These are phyloP conservation scores for Diutina catenulata DNA, from an alignment of 1,139 yeast genomes.

Conservation along the genomic window DNA sequence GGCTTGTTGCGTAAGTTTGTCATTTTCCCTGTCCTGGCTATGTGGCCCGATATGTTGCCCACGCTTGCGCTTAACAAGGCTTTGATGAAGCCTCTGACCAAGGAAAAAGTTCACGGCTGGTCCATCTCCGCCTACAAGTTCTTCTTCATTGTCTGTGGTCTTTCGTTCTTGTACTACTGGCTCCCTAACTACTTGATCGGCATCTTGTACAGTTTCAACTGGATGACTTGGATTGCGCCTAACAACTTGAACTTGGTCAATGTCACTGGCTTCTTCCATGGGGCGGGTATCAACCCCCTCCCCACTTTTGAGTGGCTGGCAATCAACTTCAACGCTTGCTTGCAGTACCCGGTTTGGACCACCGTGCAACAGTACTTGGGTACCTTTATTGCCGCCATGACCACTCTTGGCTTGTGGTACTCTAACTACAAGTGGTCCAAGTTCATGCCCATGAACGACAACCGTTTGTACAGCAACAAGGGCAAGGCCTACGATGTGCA, in stretches of 20 bases:
- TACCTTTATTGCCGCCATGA: constrained; percentile 26
- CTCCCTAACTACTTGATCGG: constrained; percentile 40
- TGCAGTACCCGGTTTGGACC: constrained; percentile 15
- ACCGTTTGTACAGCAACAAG: constrained; percentile 33
- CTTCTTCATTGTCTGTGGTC: constrained; percentile 23
- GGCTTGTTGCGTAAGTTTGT: constrained; percentile 31
- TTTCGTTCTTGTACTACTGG: constrained; percentile 44
- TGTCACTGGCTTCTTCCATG: constrained; percentile 39
- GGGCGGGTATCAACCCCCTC: constrained; percentile 46
- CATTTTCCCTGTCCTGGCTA: constrained; percentile 41
- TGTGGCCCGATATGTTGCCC: constrained; percentile 50
- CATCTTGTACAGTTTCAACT: constrained; percentile 42
- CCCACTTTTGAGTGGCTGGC: constrained; percentile 42
- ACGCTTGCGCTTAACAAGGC: constrained; percentile 45
- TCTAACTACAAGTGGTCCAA: constrained; percentile 39
- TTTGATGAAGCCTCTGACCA: constrained; percentile 29
- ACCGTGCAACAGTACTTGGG: constrained; percentile 31
- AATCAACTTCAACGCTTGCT: constrained; percentile 20
- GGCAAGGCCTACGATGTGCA: constrained; percentile 32
- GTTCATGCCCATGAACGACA: constrained; percentile 44
- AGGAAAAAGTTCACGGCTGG: constrained; percentile 40
- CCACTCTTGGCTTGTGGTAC: constrained; percentile 35
- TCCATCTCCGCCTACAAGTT: constrained; percentile 31
- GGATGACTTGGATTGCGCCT: constrained; percentile 58
- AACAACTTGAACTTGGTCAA: constrained; percentile 39